Percentiles rank a stretch among this genome's conserved stretches.
Conservation (phyloP, 2,329 filamentous ascomycete species). For the Aspergillus awamori region DNA sequence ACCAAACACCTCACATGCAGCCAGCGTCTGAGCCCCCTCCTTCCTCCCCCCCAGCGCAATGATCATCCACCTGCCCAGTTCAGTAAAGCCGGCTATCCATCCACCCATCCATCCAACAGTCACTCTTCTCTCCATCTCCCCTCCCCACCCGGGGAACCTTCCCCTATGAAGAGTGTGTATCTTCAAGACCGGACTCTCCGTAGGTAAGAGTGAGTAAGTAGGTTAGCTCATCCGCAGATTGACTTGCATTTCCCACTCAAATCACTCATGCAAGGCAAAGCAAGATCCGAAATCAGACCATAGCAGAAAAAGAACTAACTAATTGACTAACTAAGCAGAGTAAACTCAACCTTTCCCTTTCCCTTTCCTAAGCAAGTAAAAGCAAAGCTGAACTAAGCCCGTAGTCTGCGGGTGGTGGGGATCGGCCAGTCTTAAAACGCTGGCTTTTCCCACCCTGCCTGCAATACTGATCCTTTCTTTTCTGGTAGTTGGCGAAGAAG, state of each 20-base stretch:
- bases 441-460: background rate
- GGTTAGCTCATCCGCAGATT: no score
- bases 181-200: no score
- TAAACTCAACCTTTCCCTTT: no score
- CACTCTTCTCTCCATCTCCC: background rate
- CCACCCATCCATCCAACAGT: background rate
- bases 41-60: background rate
- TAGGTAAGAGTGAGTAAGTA: no score
- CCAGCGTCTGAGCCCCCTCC: background rate
- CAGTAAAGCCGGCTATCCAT: background rate
- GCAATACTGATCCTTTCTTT: background rate
- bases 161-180: background rate
- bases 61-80: background rate
- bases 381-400: no score
- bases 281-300: no score
- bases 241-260: no score
- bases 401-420: no score
- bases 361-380: no score
- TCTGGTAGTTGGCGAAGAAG: background rate
- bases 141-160: background rate
- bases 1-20: background rate
- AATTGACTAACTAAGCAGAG: no score
- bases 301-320: no score
- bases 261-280: no score
- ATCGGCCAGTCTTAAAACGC: slow-evolving; percentile 1